A percentile compares a stretch with the other conserved stretches of the same genome.
Conservation (phyloP, 805 yeast genomes). For the Schwanniomyces vanrijiae region DNA sequence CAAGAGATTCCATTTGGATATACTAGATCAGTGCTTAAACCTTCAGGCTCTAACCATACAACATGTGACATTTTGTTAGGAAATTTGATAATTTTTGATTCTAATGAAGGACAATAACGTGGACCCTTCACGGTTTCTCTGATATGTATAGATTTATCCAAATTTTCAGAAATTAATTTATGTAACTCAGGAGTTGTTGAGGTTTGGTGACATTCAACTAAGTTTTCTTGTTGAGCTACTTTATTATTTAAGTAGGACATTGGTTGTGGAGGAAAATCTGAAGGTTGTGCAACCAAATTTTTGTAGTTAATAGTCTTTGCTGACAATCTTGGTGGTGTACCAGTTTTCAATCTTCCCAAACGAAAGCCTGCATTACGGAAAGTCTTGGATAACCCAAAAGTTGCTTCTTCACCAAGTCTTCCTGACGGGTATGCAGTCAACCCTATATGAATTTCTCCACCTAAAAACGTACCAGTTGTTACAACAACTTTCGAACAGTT, state of each 20-base stretch:
- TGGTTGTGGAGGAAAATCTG: conserved; percentile 84
- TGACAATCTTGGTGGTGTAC: conserved; percentile 92
- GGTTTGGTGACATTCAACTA: conserved; percentile 74
- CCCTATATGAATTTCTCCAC: conserved; percentile 95
- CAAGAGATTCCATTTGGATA: conserved; percentile 97
- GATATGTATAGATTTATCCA: conserved; percentile 85
- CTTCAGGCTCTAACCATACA: conserved; percentile 97
- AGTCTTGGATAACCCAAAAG: conserved; percentile 84
- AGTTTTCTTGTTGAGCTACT: conserved; percentile 57
- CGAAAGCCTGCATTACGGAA: conserved; percentile 74
- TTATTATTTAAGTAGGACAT: conserved; percentile 80
- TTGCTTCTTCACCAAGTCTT: conserved; percentile 87
- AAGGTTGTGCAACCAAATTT: conserved; percentile 65
- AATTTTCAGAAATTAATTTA: conserved; percentile 61
- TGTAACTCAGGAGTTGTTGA: conserved; percentile 76
- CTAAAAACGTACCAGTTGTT: conserved; percentile 93
- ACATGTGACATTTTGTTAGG: conserved; percentile 73
- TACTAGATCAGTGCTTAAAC: conserved; percentile 78
- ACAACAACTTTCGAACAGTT: conserved; percentile 71
- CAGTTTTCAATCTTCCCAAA: conserved; percentile 90
- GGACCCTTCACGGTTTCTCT: conserved; percentile 95
- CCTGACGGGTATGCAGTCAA: conserved; percentile 81
- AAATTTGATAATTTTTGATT: conserved; percentile 81
- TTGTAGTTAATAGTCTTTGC: conserved; percentile 68
- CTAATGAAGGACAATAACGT: conserved; percentile 95